These are phyloP conservation scores for Cryptosporidium ubiquitum DNA, from an alignment of 169 alveolate species.

Conservation along the genomic window DNA sequence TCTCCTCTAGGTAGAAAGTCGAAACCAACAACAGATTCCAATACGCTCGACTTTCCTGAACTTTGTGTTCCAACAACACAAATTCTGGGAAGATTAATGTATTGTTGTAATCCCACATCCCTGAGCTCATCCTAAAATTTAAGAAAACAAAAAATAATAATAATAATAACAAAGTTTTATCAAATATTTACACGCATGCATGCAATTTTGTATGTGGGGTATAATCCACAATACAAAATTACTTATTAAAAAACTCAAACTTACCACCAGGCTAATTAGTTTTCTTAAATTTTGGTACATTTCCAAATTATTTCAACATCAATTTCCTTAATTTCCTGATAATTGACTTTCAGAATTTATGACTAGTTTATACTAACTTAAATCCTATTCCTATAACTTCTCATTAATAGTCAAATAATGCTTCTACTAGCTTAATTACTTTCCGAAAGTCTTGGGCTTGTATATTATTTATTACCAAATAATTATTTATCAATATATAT, in stretches of 20 bases:
- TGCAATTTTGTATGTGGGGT: slow-evolving; percentile 1
- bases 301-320: not conserved
- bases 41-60: slow-evolving; percentile 92
- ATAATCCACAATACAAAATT: not conserved
- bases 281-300: slow-evolving; percentile 69
- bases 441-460: not conserved
- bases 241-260: not conserved
- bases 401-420: not conserved
- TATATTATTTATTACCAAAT: too few relatives aligned
- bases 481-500: not conserved
- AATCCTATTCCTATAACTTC: not conserved
- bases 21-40: slow-evolving; percentile 97
- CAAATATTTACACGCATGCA: not conserved
- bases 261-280: slow-evolving; percentile 68
- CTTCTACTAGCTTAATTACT: not conserved
- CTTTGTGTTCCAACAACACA: slow-evolving; percentile 90
- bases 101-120: slow-evolving; percentile 92
- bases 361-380: not conserved
- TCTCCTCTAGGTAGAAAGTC: slow-evolving; percentile 98
- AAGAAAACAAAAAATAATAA: not conserved
- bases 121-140: slow-evolving; percentile 87
- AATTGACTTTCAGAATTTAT: not conserved
- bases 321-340: not conserved
- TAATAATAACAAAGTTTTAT: not conserved
- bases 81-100: slow-evolving; percentile 89